These are phyloP conservation scores for Geosmithia putterillii DNA, from an alignment of 2,329 filamentous ascomycete genomes.

Conservation along the genomic window DNA sequence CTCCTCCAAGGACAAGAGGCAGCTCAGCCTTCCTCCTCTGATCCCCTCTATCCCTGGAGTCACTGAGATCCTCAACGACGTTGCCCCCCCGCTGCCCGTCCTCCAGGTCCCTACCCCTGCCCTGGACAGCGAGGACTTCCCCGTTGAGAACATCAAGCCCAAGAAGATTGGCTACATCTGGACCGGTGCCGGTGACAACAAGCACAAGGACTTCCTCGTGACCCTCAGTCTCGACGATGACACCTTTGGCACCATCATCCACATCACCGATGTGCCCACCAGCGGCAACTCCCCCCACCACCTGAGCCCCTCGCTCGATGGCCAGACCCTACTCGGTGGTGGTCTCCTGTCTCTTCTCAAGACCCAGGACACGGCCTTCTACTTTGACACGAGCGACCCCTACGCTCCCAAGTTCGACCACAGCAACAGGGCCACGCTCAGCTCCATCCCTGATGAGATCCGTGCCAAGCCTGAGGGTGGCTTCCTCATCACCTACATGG, in stretches of 20 bases:
- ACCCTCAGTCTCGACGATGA: slow-evolving; percentile 49
- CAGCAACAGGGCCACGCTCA: slow-evolving; percentile 45
- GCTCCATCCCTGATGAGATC: slow-evolving; percentile 50
- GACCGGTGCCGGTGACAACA: slow-evolving; percentile 47
- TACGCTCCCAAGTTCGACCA: slow-evolving; percentile 47
- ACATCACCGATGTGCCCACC: slow-evolving; percentile 43
- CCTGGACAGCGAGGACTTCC: slow-evolving; percentile 39
- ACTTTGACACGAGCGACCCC: slow-evolving; percentile 46
- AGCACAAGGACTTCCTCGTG: slow-evolving; percentile 46
- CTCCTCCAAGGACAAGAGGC: slow-evolving; percentile 4
- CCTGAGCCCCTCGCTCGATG: slow-evolving; percentile 38
- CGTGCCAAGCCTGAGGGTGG: slow-evolving; percentile 47
- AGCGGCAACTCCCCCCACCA: slow-evolving; percentile 52
- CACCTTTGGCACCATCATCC: slow-evolving; percentile 47
- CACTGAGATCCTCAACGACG: slow-evolving; percentile 38
- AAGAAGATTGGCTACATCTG: slow-evolving; percentile 58
- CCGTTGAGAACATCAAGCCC: slow-evolving; percentile 40
- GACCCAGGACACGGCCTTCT: slow-evolving; percentile 49
- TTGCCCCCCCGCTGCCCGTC: slow-evolving; percentile 41
- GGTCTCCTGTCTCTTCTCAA: slow-evolving; percentile 46
- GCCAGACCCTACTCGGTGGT: slow-evolving; percentile 44
- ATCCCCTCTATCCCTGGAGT: slow-evolving; percentile 48
- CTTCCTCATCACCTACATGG: slow-evolving; percentile 21
- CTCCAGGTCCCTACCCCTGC: slow-evolving; percentile 47
- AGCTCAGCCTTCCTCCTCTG: slow-evolving; percentile 34